Base-by-base conservation (phyloP, 805 yeast genomes). In the Torulaspora delbrueckii region DNA sequence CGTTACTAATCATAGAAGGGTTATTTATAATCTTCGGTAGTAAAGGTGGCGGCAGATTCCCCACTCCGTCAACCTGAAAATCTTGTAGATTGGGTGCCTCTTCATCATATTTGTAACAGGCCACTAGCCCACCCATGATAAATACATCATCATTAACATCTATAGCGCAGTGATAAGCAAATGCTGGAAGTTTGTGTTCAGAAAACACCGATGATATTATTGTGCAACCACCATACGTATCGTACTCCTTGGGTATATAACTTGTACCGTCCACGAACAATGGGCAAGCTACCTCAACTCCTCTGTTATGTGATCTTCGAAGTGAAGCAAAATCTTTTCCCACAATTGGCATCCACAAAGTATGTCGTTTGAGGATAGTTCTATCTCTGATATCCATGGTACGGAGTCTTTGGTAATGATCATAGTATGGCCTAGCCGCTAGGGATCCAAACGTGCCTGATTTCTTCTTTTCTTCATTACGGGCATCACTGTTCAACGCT, bases 1-100 rank as follows among this genome's bases (percentile, higher is more conserved):
- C 55, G 47, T 72, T 75, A 18, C 73, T 71, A 9, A 68, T 60
- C 53, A 72, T 56, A 2, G 69, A 52, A 27, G 81, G 76, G 37
- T 71, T 69, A 42, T 64, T 67, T 8, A 78, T 54, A 13, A 76
- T 64, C 1, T 59, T 62, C 8, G 65, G 63, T 25, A 70, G 59
- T 28, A 78, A 53, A 0, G 82, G 82, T 5, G 72, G 65, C 2
- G 75, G 80, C 46, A 75, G 66, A 47, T 69, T 71, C 58, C 55
- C 48, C 1, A 62, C 47, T 65, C 78, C 63, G 60, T 74, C 58
- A 40, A 69, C 58, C 58, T 56, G 41, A 64, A 64, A 53, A 55
- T 68, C 54, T 47, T 63, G 53, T 53, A 73, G 38, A 68, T 66
- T 58, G 4, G 66, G 63, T 8, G 58, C 56, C 28, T 55, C 59